Base-by-base conservation (phyloP, 2,329 filamentous ascomycete genomes). In the Gnomoniopsis smithogilvyi region DNA sequence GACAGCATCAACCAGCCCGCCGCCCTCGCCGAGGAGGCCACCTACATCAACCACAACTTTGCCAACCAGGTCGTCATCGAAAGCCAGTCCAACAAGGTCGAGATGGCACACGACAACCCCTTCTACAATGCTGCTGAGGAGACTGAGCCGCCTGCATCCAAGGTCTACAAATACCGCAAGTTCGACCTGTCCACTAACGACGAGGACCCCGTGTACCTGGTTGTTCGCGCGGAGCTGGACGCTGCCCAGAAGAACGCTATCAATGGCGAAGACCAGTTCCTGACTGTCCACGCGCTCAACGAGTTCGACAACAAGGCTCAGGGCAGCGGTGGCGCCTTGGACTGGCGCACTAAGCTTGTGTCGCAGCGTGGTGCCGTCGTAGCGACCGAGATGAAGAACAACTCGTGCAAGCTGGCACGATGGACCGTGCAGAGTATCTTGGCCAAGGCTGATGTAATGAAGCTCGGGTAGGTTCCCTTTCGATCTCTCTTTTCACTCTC, bases 361-460 rank as follows among this genome's bases (percentile, higher is more conserved):
- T 92, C 88, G 68, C 93, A 97, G 80, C 90, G 95, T 70, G 95
- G 95, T 86, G 95, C 95, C 59, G 94, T 99, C 47, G 90, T 99
- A 26, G 95, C 95, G 21, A 99, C 95, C 14, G 95, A 99, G 81
- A 99, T 99, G 95, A 99, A 99, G 91, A 99, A 99, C 86, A 99
- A 99, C 85, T 92, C 88, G 72, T 96, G 92, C 89, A 99, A 99
- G 83, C 88, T 99, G 64, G 95, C 95, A 60, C 84, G 95, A 74
- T 99, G 95, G 95, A 96, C 95, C 34, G 92, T 94, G 47, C 95
- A 99, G 82, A 91, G 90, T 71, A 97, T 99, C 71, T 86, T 99
- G 60, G 93, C 94, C 73, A 93, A 93, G 79, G 93, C 95, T n/a
- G 95, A 99, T 73, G 83, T 92, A 66, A 97, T 99, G 92, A 99